Percentiles rank a stretch among this genome's conserved stretches.
Evolutionary conservation across 2,329 filamentous ascomycete species (phyloP).

Genomic region (Claviceps lovelessii): DNA sequence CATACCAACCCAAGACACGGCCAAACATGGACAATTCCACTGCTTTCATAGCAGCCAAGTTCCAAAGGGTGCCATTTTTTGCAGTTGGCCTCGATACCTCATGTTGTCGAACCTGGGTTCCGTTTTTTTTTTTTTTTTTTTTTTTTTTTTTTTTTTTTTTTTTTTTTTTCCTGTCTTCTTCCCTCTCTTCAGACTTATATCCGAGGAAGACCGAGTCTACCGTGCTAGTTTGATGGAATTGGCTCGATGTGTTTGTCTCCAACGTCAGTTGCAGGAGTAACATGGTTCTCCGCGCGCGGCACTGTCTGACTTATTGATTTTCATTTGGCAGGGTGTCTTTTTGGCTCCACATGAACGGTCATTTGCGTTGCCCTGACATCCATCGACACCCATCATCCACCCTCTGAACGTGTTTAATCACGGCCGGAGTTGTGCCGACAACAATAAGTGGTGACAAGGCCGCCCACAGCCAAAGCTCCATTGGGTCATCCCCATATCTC

Average conservation of each 20-base stretch:
- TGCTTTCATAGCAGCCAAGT: background rate
- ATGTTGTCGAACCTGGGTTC: too few species aligned
- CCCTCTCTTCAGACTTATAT: background rate
- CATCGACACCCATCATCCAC: too few species aligned
- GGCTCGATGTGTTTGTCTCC: background rate
- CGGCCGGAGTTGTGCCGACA: background rate
- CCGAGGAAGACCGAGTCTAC: background rate
- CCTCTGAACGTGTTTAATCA: background rate
- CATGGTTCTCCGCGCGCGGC: background rate
- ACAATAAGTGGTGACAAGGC: background rate
- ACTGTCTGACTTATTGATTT: background rate
- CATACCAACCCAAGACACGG: conserved; percentile 1
- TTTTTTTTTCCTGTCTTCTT: background rate
- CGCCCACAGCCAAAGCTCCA: background rate
- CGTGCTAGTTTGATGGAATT: background rate
- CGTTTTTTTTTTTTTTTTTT: too few species aligned
- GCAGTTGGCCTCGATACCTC: background rate
- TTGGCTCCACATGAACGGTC: background rate
- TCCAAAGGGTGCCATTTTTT: background rate
- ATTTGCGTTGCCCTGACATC: background rate
- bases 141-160: background rate
- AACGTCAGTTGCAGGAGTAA: background rate
- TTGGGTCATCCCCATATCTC: background rate
- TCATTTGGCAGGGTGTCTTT: background rate
- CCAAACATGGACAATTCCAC: background rate